Evolutionary conservation across 1,284 basidiomycete genomes (phyloP), one percentile per base, ranked within the genome.

Genomic region (Ganoderma resinaceum): DNA sequence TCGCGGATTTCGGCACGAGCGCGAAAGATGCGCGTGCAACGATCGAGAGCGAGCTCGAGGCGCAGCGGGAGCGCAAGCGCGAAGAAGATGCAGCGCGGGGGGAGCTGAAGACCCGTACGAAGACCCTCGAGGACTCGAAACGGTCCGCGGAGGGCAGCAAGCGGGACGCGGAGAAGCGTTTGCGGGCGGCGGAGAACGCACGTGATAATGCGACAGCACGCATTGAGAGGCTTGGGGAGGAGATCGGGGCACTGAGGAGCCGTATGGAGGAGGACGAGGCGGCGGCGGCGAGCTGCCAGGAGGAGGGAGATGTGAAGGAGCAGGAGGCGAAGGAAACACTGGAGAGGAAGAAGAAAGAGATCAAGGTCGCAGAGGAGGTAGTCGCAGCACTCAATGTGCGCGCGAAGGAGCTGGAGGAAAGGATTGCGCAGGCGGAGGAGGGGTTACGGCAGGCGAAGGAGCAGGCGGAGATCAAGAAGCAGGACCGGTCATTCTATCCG

Each of bases 101-200:
- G 35, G 95, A 98, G 77, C 83, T 95, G 66, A 97, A 96, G 78
- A 79, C 87, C 26, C 89, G 91, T 63, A 94, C 93, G 63, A 97
- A 97, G 80, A 80, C 84, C 0, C 84, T 98, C 8, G 97, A 99
- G 75, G 97, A 99, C 76, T 85, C 90, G 68, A 95, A 94, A 80
- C 90, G 97, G 49, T 83, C 85, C 59, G 94, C 96, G 6, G 97
- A 98, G 79, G 84, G 87, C 62, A 81, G 84, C 63, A 92, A 90
- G 76, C 86, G 91, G 59, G 96, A 98, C 49, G 94, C 92, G 2
- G 97, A 98, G 80, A 95, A 95, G 82, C 91, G 91, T 72, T 84
- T 97, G 67, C 93, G 91, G 74, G 84, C 86, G 20, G 90, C 90
- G 4, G 90, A 92, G 77, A 83, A 80, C 58, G 83, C 87, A 68